phyloP scores from a whole-genome alignment of 176 grass and related monocot species.

The Musa acuminata region DNA sequence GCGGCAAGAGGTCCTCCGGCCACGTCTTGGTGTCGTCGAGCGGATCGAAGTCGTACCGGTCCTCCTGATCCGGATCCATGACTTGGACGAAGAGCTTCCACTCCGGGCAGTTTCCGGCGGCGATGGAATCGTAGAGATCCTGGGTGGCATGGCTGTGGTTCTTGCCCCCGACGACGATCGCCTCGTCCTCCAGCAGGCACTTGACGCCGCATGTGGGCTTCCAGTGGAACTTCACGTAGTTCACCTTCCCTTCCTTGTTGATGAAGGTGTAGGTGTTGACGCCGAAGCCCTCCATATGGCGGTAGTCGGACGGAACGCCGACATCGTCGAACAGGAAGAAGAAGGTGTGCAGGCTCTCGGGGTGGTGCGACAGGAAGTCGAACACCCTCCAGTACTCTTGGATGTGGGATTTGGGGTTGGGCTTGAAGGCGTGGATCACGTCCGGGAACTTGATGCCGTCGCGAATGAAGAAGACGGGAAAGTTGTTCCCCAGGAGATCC shows the following conservation, averaged over 20 bases:
- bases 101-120: slow-evolving; percentile 56
- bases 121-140: slow-evolving; percentile 85
- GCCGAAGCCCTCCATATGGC: slow-evolving; percentile 84
- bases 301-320: slow-evolving; percentile 64
- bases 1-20: slow-evolving; percentile 70
- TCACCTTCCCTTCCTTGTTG: slow-evolving; percentile 29
- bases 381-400: slow-evolving; percentile 92
- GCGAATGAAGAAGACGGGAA: slow-evolving; percentile 94
- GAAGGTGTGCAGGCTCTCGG: slow-evolving; percentile 89
- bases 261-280: slow-evolving; percentile 95
- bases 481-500: slow-evolving; percentile 91
- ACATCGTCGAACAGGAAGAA: slow-evolving; percentile 97
- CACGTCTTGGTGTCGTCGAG: slow-evolving; percentile 92
- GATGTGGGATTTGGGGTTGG: slow-evolving; percentile 63
- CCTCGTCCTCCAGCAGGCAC: slow-evolving; percentile 69
- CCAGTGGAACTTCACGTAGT: slow-evolving; percentile 95
- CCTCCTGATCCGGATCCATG: slow-evolving; percentile 65
- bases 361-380: slow-evolving; percentile 67
- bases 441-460: slow-evolving; percentile 93
- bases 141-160: slow-evolving; percentile 93
- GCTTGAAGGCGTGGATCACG: slow-evolving; percentile 91
- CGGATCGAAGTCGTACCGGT: slow-evolving; percentile 65
- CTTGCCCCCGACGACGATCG: slow-evolving; percentile 40
- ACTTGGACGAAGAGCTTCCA: slow-evolving; percentile 94
- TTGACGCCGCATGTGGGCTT: slow-evolving; percentile 66